These are phyloP conservation scores for Lipomyces chichibuensis DNA, from an alignment of 805 yeast genomes.

Conservation along the genomic window DNA sequence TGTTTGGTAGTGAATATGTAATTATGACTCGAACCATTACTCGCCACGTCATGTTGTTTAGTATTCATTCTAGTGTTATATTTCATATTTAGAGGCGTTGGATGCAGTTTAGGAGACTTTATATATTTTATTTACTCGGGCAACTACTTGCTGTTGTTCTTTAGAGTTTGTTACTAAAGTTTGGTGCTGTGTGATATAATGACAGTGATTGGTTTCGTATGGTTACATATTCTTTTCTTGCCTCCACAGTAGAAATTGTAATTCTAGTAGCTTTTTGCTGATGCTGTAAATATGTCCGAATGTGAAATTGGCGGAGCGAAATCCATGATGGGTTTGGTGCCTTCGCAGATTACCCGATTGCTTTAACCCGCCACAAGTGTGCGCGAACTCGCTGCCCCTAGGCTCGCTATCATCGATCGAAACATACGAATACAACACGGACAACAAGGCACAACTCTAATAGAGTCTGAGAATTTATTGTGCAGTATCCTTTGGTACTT, in stretches of 20 bases:
- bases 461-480: background rate
- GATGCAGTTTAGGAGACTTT: background rate
- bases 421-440: background rate
- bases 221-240: background rate
- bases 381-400: too few relatives aligned
- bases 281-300: background rate
- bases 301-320: too few relatives aligned
- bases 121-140: background rate
- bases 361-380: too few relatives aligned
- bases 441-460: background rate
- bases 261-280: background rate
- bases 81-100: background rate
- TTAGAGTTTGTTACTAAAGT: background rate
- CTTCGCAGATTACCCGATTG: too few relatives aligned
- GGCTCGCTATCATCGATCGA: background rate
- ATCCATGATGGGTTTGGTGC: too few relatives aligned
- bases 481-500: background rate
- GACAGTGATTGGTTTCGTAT: background rate
- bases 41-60: background rate
- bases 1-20: slow-evolving; percentile 3
- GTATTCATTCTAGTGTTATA: background rate
- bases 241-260: background rate
- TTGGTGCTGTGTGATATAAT: background rate
- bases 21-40: background rate
- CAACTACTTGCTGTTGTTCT: background rate